phyloP scores from a whole-genome alignment of 2,329 filamentous ascomycete genomes.

The Massarina eburnea region DNA sequence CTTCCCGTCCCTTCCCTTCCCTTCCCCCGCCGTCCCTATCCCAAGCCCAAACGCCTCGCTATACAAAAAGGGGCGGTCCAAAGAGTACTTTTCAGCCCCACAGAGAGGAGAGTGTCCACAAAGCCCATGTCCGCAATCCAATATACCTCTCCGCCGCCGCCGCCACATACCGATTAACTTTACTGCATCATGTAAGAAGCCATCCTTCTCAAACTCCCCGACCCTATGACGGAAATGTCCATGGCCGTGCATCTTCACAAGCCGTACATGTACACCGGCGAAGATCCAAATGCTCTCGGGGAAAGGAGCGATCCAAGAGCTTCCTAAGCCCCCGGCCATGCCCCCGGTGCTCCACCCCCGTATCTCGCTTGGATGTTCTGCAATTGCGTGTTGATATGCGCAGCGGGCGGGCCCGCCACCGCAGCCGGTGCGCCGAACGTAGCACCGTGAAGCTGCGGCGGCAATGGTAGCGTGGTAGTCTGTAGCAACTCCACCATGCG shows the following conservation, averaged over 20 bases:
- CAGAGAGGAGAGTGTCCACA: too few relatives aligned
- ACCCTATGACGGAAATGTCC: too few relatives aligned
- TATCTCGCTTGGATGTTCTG: constrained; percentile 37
- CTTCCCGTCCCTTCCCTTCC: neutral
- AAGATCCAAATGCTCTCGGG: too few relatives aligned
- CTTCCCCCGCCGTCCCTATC: neutral
- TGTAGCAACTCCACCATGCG: constrained; percentile 74
- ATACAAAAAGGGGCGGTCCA: neutral
- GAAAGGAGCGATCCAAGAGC: too few relatives aligned
- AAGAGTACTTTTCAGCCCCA: too few relatives aligned
- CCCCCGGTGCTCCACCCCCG: constrained; percentile 9
- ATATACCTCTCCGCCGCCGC: too few relatives aligned
- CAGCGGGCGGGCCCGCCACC: neutral
- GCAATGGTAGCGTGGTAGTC: constrained; percentile 40
- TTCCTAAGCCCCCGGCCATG: neutral
- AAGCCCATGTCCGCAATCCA: too few relatives aligned
- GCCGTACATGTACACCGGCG: too few relatives aligned
- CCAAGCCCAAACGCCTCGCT: neutral
- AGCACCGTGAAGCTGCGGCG: constrained; percentile 5
- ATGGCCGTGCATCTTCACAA: too few relatives aligned
- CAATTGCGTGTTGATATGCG: constrained; percentile 19
- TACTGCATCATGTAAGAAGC: too few relatives aligned
- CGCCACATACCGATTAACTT: too few relatives aligned
- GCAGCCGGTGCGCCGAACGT: constrained; percentile 8
- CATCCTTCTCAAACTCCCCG: too few relatives aligned